Evolutionary conservation across 805 yeast genomes (phyloP), one percentile per base, ranked within the genome.

Genomic region (Suhomyces kilbournensis): DNA sequence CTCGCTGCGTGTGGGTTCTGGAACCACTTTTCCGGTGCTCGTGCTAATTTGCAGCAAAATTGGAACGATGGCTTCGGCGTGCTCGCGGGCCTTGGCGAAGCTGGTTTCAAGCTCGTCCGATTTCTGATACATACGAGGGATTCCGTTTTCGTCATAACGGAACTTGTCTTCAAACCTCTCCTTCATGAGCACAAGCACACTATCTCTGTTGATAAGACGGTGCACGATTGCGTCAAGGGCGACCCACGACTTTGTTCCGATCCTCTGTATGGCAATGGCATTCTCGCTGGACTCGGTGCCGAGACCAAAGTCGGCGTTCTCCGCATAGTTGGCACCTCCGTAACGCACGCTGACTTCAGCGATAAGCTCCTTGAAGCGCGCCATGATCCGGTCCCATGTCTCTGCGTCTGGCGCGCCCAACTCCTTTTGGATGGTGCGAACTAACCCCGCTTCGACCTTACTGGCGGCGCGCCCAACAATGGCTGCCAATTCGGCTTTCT

Each of bases 121-220:
- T 50, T 83, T 84, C 57, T 81, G 83, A 88, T 96, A 93, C 30
- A 92, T 75, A 38, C 83, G 79, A 12, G 99, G 99, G 26, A 90
- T 69, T 2, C 92, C 96, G 54, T 85, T 79, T 34, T 80, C 84
- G 66, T 91, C 97, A 65, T 88, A 94, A 60, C 93, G 78, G 73
- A 94, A 93, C 43, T 70, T 74, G 52, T 84, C 89, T 60, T 93
- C 97, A 71, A 94, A 93, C 53, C 82, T 74, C 54, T 89, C 96
- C 63, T 89, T 84, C 63, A 93, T 69, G 23, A 90, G 77, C 49
- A 77, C 73, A 1, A 86, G 74, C 7, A 88, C 80, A 19, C 79
- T 82, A 49, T 88, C 96, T 53, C 82, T 86, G 26, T 82, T 78
- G 47, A 88, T 68, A 57, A 80, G 78, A 51, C 86, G 87, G 58